Conservation (phyloP, 257 asterid genomes). For the Salvia splendens region DNA sequence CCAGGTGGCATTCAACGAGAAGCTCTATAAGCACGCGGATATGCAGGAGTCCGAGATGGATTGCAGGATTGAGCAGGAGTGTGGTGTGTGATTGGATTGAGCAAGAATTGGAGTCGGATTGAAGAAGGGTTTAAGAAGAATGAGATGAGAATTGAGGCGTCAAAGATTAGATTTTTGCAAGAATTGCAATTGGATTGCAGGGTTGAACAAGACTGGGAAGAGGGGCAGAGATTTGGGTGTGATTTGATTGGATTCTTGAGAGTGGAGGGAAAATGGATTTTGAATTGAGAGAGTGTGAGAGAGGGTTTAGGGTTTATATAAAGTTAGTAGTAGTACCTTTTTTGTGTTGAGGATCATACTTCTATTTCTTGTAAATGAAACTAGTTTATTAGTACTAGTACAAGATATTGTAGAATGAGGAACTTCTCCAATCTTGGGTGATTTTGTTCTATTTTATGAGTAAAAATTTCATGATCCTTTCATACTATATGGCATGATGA, state of each 20-base stretch:
- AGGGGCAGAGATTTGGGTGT: neutral
- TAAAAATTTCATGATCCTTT: no score
- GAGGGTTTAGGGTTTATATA: neutral
- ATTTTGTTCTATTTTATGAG: no score
- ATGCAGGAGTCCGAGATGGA: slow-evolving; percentile 47
- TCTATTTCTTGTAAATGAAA: neutral
- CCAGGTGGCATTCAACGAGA: slow-evolving; percentile 67
- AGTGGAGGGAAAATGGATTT: neutral
- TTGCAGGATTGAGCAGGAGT: slow-evolving; percentile 4
- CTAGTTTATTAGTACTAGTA: no score
- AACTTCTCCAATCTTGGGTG: no score
- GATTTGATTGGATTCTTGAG: neutral
- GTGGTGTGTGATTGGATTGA: neutral
- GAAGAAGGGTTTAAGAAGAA: neutral
- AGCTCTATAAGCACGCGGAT: slow-evolving; percentile 62
- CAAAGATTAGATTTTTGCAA: neutral
- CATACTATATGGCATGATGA: no score
- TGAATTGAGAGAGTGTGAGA: neutral
- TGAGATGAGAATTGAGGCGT: neutral
- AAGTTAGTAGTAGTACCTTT: neutral
- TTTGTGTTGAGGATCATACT: neutral
- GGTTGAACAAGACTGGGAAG: neutral
- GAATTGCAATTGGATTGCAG: slow-evolving; percentile 3
- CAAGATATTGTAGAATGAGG: no score
- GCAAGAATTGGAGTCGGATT: neutral